Base-by-base conservation (phyloP, 2,329 filamentous ascomycete species). In the Paracoccidioides brasiliensis region DNA sequence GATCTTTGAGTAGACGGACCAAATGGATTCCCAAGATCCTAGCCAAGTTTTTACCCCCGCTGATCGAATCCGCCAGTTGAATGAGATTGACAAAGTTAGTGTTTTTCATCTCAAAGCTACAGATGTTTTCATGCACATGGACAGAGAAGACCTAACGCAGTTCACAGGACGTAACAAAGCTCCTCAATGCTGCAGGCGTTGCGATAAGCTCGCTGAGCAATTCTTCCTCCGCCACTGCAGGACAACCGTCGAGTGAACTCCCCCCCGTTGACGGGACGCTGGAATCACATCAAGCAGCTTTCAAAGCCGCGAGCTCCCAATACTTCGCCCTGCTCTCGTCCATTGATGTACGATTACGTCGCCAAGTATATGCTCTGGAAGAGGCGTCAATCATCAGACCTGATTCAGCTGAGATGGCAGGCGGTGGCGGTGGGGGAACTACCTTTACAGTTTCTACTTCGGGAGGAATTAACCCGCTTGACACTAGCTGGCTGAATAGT, bases 401-500 rank as follows among this genome's bases (percentile, higher is more conserved):
- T 3, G 72, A 77, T 30, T 66, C 68, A 30, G 62, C 65, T 9
- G 67, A 73, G 48, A 62, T 61, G 46, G 63, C 57, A 38, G 65
- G 58, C 57, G 68, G 64, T 55, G 50, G 50, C 6, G n/a, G 14
- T 10, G 28, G 22, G 4, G 67, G 60, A 1, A 64, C 62, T 42
- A 58, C 59, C 12, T 62, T 59, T 22, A 56, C 60, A 41, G 58
- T 58, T 22, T 54, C 57, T 49, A 61, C 61, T 5, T 55, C 62
- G n/a, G 62, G 55, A 9, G 67, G 71, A 62, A 81, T 60, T 72
- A 81, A 66, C 76, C 82, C 42, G 73, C 75, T 96, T 54, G 90
- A 96, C 66, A 84, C 94, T 12, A 90, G 90, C 37, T 91, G 87
- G 81, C 72, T 97, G 63, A 97, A 96, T 67, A 90, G 88, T 64